Conservation (phyloP, 495 filamentous ascomycete species). For the Tuber aestivum region DNA sequence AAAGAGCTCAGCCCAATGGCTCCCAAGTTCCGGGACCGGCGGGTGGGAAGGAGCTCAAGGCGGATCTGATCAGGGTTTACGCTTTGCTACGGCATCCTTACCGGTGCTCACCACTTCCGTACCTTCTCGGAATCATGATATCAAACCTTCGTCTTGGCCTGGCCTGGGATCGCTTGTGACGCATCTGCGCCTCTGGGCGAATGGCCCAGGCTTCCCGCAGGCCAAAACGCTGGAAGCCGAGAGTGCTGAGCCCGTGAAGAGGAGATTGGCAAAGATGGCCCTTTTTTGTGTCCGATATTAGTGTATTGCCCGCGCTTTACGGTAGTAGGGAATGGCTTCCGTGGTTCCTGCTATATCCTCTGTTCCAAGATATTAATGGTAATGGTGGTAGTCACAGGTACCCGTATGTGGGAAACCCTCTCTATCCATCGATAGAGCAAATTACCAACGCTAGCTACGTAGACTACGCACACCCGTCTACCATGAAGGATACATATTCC, state of each 20-base stretch:
- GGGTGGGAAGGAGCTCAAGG: constrained; percentile 7
- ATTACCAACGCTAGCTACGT: not conserved
- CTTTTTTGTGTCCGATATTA: not conserved
- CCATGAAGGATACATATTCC: not conserved
- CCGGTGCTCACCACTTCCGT: not conserved
- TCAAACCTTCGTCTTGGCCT: constrained; percentile 12
- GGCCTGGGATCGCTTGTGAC: constrained; percentile 13
- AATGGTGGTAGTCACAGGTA: not conserved
- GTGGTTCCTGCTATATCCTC: not conserved
- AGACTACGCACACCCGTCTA: not conserved
- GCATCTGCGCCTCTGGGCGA: constrained; percentile 13
- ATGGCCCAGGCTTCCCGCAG: not conserved
- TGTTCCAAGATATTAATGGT: not conserved
- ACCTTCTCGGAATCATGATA: not conserved
- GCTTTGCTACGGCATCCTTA: not conserved
- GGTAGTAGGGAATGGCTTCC: not conserved
- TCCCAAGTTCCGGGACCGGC: not conserved
- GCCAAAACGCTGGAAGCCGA: not conserved
- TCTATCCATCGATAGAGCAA: not conserved
- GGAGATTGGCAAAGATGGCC: not conserved
- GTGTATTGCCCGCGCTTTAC: not conserved
- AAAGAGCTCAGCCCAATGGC: not conserved
- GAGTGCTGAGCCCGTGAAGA: not conserved
- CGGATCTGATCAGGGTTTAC: constrained; percentile 8
- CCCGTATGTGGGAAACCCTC: not conserved